Evolutionary conservation across 768 basidiomycete species (phyloP).

Genomic region (Tricholomella constricta): DNA sequence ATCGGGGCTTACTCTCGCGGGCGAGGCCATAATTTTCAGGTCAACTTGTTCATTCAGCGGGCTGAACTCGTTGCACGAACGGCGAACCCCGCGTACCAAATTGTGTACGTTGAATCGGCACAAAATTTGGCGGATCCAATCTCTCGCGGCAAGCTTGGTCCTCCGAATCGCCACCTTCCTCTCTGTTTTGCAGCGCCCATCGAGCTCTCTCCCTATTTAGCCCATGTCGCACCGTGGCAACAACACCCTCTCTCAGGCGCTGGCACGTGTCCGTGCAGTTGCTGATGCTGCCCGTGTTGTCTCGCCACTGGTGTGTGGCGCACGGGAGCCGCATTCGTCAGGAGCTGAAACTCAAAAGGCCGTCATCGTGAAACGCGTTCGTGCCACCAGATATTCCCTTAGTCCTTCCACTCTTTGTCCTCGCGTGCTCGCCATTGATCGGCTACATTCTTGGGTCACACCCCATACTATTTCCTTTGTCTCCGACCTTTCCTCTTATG

Average conservation of each 20-base stretch:
- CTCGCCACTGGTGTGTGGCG: neutral
- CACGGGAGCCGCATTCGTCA: neutral
- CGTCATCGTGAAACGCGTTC: neutral
- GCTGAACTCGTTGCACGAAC: neutral
- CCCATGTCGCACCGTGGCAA: neutral
- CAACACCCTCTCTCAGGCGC: neutral
- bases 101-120: neutral
- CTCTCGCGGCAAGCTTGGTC: neutral
- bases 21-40: neutral
- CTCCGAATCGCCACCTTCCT: neutral
- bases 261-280: neutral
- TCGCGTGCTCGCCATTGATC: neutral
- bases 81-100: neutral
- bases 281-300: neutral
- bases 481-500: neutral
- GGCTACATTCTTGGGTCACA: neutral
- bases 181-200: neutral
- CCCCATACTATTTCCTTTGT: neutral
- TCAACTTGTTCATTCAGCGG: slow-evolving; percentile 3
- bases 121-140: neutral
- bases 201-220: neutral
- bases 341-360: neutral
- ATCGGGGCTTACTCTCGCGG: slow-evolving; percentile 26
- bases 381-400: neutral
- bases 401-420: neutral